Conservation (phyloP, 306 rosid genomes). For the Trifolium fragiferum region DNA sequence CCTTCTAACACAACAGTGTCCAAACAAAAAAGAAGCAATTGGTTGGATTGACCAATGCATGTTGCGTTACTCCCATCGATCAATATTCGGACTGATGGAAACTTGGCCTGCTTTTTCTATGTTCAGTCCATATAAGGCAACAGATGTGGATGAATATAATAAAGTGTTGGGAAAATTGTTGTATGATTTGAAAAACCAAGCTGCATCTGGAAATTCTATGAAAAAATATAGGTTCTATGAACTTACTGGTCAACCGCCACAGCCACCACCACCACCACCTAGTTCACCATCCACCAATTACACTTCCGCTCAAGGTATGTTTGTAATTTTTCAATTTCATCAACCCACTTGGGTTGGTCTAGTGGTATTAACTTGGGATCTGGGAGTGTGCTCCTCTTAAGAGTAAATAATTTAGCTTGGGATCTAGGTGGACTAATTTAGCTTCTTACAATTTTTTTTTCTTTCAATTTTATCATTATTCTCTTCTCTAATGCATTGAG, state of each 20-base stretch:
- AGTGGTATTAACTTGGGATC: no score
- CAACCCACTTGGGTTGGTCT: no score
- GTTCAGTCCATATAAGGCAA: background rate
- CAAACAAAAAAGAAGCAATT: slow-evolving; percentile 52
- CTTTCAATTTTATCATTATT: no score
- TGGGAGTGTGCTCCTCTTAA: no score
- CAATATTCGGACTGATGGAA: background rate
- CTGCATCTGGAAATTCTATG: background rate
- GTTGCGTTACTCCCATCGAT: slow-evolving; percentile 43
- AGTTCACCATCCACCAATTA: background rate
- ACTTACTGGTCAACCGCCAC: no score
- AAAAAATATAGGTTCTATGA: background rate
- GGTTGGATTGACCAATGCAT: slow-evolving; percentile 36
- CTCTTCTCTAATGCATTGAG: no score
- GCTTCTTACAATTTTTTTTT: no score
- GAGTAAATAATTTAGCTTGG: no score
- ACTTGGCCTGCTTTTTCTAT: background rate
- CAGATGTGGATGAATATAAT: background rate
- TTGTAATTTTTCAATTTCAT: no score
- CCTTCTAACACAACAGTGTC: slow-evolving; percentile 39
- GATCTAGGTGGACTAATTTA: no score
- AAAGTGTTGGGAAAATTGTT: background rate
- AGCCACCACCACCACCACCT: background rate
- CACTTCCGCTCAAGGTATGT: background rate
- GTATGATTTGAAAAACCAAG: background rate